Evolutionary conservation across 1,284 basidiomycete species (phyloP), one percentile per base, ranked within the genome.

Genomic region (Xanthoconium separans): DNA sequence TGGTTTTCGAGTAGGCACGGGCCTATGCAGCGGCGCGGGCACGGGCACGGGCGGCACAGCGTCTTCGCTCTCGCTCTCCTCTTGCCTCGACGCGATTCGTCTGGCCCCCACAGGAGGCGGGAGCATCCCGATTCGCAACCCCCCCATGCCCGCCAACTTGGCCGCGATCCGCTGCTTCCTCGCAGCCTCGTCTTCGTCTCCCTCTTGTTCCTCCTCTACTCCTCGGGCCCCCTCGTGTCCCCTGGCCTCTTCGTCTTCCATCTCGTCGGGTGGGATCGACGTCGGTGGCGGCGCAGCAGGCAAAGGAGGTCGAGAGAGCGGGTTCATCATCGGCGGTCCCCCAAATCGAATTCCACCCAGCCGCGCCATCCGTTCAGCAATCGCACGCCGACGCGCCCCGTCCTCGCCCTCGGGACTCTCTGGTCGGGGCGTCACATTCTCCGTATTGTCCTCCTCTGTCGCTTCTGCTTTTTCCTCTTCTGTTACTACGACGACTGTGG

Each of bases 281-380:
- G 75, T 73, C 27, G 65, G 65, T 10, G 66, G 67, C 1, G 69
- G 64, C 12, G 75, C 67, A 20, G 77, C 69, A 1, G 76, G 71
- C 2, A 78, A 66, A 6, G 77, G 70, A 1, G 77, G 75, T 30
- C 75, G 76, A 48, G 70, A 71, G 20, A 73, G 68, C 6, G 77
- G 70, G 20, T 77, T 78, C 36, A 72, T 70, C 12, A 80, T 80
- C 18, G 78, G 81, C 6, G 78, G 82, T 10, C 77, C 83, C 4
- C 88, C 88, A 58, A 91, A 86, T 56, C 77, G 78, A 59, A 91
- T 82, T 3, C 85, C 87, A 29, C 89, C 87, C 2, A 91, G 72
- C 60, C 82, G 87, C 0, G 89, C 89, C 87, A 91, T 89, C 5
- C 89, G 78, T 58, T 91, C 88, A 2, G 88, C 87, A 44, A 91